phyloP scores from a whole-genome alignment of 1,284 basidiomycete species.

The Heterobasidion parviporum region DNA sequence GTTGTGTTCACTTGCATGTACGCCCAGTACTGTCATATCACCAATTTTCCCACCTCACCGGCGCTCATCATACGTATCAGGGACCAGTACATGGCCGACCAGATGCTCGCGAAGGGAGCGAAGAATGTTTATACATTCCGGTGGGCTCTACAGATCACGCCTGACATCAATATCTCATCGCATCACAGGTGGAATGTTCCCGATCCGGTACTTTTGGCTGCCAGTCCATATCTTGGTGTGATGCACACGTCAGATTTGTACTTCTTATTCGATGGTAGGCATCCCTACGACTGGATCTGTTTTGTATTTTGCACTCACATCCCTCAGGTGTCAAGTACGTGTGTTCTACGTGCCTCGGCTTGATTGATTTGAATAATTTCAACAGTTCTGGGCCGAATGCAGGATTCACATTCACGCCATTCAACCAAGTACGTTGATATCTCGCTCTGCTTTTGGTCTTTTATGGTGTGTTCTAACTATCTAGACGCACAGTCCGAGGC shows the following conservation, averaged over 20 bases:
- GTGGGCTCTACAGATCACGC: constrained; percentile 12
- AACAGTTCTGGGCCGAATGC: constrained; percentile 22
- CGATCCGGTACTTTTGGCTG: constrained; percentile 29
- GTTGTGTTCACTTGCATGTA: constrained; percentile 39
- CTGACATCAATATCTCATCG: background rate
- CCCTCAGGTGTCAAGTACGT: too few relatives aligned
- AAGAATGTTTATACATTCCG: constrained; percentile 28
- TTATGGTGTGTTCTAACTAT: background rate
- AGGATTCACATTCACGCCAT: constrained; percentile 28
- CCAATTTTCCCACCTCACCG: too few relatives aligned
- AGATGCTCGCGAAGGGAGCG: constrained; percentile 20
- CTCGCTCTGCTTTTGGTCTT: too few relatives aligned
- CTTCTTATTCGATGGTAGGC: constrained; percentile 33
- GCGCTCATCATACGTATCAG: constrained; percentile 13
- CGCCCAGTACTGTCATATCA: constrained; percentile 6
- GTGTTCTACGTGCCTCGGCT: background rate
- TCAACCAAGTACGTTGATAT: constrained; percentile 24
- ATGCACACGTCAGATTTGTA: constrained; percentile 39
- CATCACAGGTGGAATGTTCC: constrained; percentile 34
- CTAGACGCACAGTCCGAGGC: constrained; percentile 25
- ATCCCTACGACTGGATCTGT: too few relatives aligned
- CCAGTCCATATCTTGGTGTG: constrained; percentile 29
- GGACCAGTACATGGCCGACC: constrained; percentile 32
- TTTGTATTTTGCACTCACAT: too few relatives aligned
- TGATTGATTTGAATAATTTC: background rate